Base-by-base conservation (phyloP, 1,284 basidiomycete species). In the Papiliotrema laurentii region DNA sequence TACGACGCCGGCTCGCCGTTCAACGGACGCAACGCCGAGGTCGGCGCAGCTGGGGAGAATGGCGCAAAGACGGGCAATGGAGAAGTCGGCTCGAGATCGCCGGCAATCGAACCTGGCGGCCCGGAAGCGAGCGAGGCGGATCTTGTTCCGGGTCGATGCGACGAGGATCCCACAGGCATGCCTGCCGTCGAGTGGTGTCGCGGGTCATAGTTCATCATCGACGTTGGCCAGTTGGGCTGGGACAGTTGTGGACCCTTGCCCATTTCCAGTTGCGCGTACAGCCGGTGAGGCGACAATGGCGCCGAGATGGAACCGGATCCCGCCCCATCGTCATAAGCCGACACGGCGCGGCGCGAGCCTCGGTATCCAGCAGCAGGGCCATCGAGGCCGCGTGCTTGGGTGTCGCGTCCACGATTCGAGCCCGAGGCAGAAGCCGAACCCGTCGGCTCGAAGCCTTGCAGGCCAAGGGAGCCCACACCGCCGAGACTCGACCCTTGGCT, bases 281-380 rank as follows among this genome's bases (percentile, higher is more conserved):
- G 47, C 24, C 69, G 57, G 41, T 71, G 68, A 6, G 72, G 72
- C 13, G 63, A 66, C 21, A 74, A 54, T 2, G 72, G 72, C 4
- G 71, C 72, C 6, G 69, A 72, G 34, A 71, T 66, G 4, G 71
- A 69, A 16, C 72, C 72, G 4, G 62, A 63, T 3, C 59, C 59
- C 49, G 58, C 43, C 2, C 49, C 55, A 50, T 63, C 56, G 49
- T 68, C 60, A 43, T 60, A 66, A 1, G 58, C 58, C 10, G 62
- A 55, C 6, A 54, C 56, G 2, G 57, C 56, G 43, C 61, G 50
- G 38, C 55, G 43, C 16, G 37, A 33, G 26, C 44, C 38, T 41
- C 60, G 51, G 36, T 55, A 56, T 19, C 48, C 51, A 10, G 50
- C 58, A 5, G 59, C 61, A 22, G 58, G 61, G 7, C 57, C 58